Conservation (phyloP, 139 green algal species). For the Yamagishiella unicocca region DNA sequence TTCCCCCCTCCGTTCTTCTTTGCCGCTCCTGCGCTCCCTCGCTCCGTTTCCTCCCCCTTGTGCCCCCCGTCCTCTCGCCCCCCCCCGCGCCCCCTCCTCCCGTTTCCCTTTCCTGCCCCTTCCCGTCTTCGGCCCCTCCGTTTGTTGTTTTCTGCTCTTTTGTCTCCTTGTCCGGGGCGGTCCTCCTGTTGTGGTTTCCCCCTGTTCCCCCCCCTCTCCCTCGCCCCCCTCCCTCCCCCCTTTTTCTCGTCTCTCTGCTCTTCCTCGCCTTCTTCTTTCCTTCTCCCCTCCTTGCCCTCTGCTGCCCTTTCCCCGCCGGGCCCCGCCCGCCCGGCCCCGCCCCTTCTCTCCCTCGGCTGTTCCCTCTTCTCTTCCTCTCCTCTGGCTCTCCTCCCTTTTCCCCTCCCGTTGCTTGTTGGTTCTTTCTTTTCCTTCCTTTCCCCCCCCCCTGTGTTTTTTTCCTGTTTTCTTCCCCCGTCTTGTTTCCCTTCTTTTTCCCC, state of each 20-base stretch:
- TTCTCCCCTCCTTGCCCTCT: not conserved
- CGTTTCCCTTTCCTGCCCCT: not conserved
- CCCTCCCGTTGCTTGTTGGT: too few relatives aligned
- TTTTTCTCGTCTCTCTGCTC: not conserved
- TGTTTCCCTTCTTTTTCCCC: not conserved
- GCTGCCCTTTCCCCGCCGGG: not conserved
- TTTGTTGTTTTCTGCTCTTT: not conserved
- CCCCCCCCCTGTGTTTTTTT: not conserved
- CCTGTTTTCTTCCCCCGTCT: not conserved
- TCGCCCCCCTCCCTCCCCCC: not conserved
- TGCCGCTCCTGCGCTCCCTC: not conserved
- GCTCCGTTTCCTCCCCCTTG: not conserved
- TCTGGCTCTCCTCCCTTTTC: not conserved
- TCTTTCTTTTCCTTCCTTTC: not conserved
- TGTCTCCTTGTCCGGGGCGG: not conserved
- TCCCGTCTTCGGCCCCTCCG: not conserved
- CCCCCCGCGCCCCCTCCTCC: not conserved
- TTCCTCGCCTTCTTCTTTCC: not conserved
- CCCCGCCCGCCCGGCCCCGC: too few relatives aligned
- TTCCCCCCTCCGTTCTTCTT: not conserved
- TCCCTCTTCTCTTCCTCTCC: not conserved
- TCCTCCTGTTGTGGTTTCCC: not conserved
- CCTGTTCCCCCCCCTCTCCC: not conserved
- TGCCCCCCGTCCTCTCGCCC: not conserved
- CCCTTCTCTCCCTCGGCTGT: not conserved